These are phyloP conservation scores for Penicillium sp. DNA, from an alignment of 2,329 filamentous ascomycete genomes.

Conservation along the genomic window DNA sequence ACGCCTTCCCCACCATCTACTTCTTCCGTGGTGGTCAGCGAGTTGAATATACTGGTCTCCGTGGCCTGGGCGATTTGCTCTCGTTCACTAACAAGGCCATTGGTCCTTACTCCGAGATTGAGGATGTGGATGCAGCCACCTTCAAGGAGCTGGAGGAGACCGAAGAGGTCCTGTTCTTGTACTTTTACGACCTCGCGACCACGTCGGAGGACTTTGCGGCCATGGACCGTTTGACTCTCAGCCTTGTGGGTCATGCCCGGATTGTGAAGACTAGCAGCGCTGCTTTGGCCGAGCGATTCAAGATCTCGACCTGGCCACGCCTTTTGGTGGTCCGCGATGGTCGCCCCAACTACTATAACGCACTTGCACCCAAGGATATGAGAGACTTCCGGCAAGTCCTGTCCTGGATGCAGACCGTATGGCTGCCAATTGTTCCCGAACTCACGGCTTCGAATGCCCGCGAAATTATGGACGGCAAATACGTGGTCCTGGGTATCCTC, in stretches of 20 bases:
- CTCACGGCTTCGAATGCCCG: conserved; percentile 85
- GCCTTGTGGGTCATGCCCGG: conserved; percentile 85
- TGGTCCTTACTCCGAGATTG: conserved; percentile 71
- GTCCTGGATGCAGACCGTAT: conserved; percentile 92
- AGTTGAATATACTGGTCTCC: conserved; percentile 87
- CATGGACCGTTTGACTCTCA: conserved; percentile 80
- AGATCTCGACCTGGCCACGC: conserved; percentile 96
- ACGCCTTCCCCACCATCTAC: conserved; percentile 81
- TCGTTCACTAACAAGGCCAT: conserved; percentile 84
- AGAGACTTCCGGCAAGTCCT: conserved; percentile 78
- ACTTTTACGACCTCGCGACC: conserved; percentile 96
- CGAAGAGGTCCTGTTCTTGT: conserved; percentile 93
- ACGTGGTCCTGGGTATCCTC: conserved; percentile 89
- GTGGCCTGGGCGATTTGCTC: conserved; percentile 87
- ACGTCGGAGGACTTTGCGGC: conserved; percentile 89
- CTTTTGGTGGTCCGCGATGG: conserved; percentile 86
- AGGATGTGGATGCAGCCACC: conserved; percentile 71
- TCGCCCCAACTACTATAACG: conserved; percentile 84
- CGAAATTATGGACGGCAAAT: conserved; percentile 92
- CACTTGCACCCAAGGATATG: conserved; percentile 86
- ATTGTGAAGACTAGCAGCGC: conserved; percentile 87
- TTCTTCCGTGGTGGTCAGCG: conserved; percentile 92
- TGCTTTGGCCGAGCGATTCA: conserved; percentile 75
- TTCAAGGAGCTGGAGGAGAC: conserved; percentile 86
- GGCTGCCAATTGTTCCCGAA: conserved; percentile 94